These are phyloP conservation scores for Tremella yokohamensis DNA, from an alignment of 768 basidiomycete species.

Conservation along the genomic window DNA sequence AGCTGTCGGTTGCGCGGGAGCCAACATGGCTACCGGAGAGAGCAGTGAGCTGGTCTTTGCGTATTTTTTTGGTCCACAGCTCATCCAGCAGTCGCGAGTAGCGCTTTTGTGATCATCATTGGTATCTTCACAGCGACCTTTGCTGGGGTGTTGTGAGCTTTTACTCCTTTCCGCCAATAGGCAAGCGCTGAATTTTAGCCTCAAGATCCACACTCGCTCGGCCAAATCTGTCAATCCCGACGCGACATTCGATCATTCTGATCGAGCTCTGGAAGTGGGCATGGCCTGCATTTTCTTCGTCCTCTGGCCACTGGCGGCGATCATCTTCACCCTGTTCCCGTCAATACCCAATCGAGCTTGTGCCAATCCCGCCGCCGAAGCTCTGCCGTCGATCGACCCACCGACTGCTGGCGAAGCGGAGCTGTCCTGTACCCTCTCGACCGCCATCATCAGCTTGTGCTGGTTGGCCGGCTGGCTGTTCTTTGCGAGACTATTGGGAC, in stretches of 20 bases:
- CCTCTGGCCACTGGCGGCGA: slow-evolving; percentile 39
- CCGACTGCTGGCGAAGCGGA: slow-evolving; percentile 10
- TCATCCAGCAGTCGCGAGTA: slow-evolving; percentile 4
- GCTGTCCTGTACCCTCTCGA: slow-evolving; percentile 23
- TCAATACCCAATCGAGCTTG: slow-evolving; percentile 34
- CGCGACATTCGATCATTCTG: slow-evolving; percentile 5
- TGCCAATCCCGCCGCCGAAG: slow-evolving; percentile 26
- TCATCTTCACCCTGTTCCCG: slow-evolving; percentile 39
- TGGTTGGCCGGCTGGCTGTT: slow-evolving; percentile 39
- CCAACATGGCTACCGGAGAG: slow-evolving; percentile 12
- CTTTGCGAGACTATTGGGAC: slow-evolving; percentile 26
- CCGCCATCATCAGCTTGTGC: slow-evolving; percentile 21
- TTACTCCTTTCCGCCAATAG: not conserved
- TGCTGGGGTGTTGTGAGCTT: not conserved
- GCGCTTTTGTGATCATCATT: slow-evolving; percentile 13
- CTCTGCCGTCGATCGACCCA: slow-evolving; percentile 11
- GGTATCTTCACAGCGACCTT: slow-evolving; percentile 9
- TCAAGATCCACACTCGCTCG: slow-evolving; percentile 1
- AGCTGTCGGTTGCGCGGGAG: slow-evolving; percentile 12
- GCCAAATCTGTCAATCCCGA: not conserved
- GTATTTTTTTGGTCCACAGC: not conserved
- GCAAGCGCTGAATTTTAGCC: not conserved
- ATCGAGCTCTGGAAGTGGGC: slow-evolving; percentile 33
- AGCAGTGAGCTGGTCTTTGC: slow-evolving; percentile 19
- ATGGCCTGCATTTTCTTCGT: slow-evolving; percentile 24